These are phyloP conservation scores for Hypoxylon sp. DNA, from an alignment of 2,329 filamentous ascomycete genomes.

Conservation along the genomic window DNA sequence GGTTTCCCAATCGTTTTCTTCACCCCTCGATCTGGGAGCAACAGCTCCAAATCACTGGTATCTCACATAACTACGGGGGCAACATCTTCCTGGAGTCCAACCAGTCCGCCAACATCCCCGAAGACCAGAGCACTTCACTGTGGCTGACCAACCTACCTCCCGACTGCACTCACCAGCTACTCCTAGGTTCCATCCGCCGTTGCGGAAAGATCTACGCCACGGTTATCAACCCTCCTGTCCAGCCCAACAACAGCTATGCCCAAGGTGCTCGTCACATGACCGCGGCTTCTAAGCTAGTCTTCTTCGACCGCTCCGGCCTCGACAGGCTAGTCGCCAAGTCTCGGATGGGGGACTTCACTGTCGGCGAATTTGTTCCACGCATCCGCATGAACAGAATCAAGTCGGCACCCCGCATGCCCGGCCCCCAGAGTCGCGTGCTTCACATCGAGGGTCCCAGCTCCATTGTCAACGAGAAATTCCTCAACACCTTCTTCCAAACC, in stretches of 20 bases:
- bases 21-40: background rate
- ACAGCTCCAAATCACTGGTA: conserved; percentile 26
- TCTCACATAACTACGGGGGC: conserved; percentile 54
- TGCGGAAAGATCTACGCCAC: conserved; percentile 66
- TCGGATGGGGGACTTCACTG: conserved; percentile 58
- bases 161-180: conserved; percentile 57
- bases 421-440: conserved; percentile 61
- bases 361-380: conserved; percentile 55
- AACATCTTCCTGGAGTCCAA: conserved; percentile 56
- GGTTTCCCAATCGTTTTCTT: background rate
- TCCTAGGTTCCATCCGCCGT: conserved; percentile 60
- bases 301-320: conserved; percentile 63
- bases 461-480: conserved; percentile 59
- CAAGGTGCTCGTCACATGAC: conserved; percentile 60
- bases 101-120: conserved; percentile 56
- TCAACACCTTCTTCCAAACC: conserved; percentile 58
- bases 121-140: conserved; percentile 62
- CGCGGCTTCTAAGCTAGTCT: conserved; percentile 58
- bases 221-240: conserved; percentile 64
- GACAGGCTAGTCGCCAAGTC: conserved; percentile 62
- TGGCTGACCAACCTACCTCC: conserved; percentile 67
- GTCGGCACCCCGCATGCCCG: conserved; percentile 49
- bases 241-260: conserved; percentile 50
- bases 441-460: conserved; percentile 61
- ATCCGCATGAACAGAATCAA: conserved; percentile 65